Conservation (phyloP, 768 basidiomycete species). For the Suillus subluteus region DNA sequence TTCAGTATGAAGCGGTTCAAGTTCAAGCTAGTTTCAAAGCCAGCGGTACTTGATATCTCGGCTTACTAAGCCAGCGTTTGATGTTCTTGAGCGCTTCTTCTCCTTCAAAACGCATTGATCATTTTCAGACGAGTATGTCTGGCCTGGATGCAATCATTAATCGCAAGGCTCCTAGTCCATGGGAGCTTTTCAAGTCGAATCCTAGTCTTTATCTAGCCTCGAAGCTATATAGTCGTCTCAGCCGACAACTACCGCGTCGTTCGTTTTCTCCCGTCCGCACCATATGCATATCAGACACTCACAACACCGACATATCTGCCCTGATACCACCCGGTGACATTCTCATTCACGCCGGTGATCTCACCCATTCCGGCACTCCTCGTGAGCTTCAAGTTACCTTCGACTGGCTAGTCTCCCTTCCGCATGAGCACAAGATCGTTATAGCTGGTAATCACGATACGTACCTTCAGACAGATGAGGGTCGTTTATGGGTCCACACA, state of each 20-base stretch:
- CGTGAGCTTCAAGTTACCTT: constrained; percentile 36
- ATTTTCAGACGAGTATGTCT: neutral
- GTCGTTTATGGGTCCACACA: constrained; percentile 24
- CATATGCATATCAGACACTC: constrained; percentile 25
- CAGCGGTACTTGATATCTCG: too few species aligned
- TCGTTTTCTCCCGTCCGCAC: neutral
- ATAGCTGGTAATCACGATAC: constrained; percentile 51
- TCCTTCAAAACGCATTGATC: too few species aligned
- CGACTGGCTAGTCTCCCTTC: constrained; percentile 34
- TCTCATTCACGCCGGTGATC: constrained; percentile 45
- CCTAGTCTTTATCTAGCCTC: neutral
- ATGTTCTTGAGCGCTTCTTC: too few species aligned
- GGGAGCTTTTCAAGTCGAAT: neutral
- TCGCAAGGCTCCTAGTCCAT: neutral
- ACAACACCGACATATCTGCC: constrained; percentile 34
- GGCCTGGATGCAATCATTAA: neutral
- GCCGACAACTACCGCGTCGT: neutral
- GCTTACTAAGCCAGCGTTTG: too few species aligned
- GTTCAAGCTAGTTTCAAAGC: too few species aligned
- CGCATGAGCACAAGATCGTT: constrained; percentile 44
- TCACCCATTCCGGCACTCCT: constrained; percentile 40
- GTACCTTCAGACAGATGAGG: constrained; percentile 25
- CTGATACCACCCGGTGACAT: constrained; percentile 42
- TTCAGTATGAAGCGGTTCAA: too few species aligned
- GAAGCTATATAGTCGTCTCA: neutral